Conservation (phyloP, 1,284 basidiomycete genomes). For the Trichosporon sp. region DNA sequence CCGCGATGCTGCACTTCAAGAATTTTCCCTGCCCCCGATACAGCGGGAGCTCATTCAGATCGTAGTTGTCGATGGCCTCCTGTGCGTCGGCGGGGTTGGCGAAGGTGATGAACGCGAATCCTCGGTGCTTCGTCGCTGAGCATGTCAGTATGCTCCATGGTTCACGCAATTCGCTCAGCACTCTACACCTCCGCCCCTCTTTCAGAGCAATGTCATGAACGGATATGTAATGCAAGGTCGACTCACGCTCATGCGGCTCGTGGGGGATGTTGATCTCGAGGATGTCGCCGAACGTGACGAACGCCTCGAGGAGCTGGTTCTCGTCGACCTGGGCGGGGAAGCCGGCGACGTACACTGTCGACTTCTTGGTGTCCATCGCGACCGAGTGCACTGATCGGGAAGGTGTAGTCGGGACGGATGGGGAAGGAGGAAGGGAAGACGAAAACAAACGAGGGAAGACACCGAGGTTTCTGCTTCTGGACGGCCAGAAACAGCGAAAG, state of each 20-base stretch:
- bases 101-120: slow-evolving; percentile 49
- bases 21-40: slow-evolving; percentile 43
- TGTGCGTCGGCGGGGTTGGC: slow-evolving; percentile 44
- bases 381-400: neutral
- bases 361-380: slow-evolving; percentile 15
- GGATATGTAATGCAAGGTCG: no score
- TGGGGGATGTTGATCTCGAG: slow-evolving; percentile 46
- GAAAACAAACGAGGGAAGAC: neutral
- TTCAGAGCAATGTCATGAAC: no score
- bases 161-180: no score
- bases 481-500: neutral
- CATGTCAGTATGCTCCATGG: neutral
- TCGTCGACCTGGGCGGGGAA: slow-evolving; percentile 41
- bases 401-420: neutral
- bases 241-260: slow-evolving; percentile 43
- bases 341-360: slow-evolving; percentile 47
- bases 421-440: neutral
- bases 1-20: slow-evolving; percentile 46
- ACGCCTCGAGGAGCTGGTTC: slow-evolving; percentile 46
- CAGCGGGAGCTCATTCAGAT: slow-evolving; percentile 48
- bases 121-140: slow-evolving; percentile 38
- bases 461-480: neutral
- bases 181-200: slow-evolving; percentile 8
- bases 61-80: slow-evolving; percentile 51
- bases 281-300: slow-evolving; percentile 50